Evolutionary conservation across 768 basidiomycete genomes (phyloP).

Genomic region (Macrolepiota dolichaula): DNA sequence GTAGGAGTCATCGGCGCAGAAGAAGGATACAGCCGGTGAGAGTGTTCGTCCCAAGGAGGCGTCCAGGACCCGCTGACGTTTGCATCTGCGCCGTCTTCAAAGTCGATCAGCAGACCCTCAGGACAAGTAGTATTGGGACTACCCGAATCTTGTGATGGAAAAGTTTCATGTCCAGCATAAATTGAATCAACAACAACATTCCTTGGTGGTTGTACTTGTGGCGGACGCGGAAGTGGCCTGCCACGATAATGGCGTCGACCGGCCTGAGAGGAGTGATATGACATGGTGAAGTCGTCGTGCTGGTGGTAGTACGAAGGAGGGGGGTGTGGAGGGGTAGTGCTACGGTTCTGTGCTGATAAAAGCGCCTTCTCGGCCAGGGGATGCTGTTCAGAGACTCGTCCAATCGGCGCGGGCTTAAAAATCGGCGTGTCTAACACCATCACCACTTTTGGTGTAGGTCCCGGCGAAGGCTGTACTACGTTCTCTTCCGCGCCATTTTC

Average conservation of each 20-base stretch:
- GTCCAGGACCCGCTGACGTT: slow-evolving; percentile 13
- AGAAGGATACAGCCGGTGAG: slow-evolving; percentile 11
- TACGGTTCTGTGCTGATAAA: background rate
- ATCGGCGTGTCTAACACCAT: background rate
- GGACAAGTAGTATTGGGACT: slow-evolving; percentile 25
- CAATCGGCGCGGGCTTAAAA: background rate
- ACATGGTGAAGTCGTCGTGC: slow-evolving; percentile 19
- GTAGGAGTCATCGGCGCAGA: background rate
- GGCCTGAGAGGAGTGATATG: slow-evolving; percentile 14
- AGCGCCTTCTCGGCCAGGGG: background rate
- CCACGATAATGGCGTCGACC: slow-evolving; percentile 47
- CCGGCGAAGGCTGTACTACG: slow-evolving; percentile 8
- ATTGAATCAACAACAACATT: slow-evolving; percentile 15
- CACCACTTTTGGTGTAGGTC: background rate
- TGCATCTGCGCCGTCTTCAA: slow-evolving; percentile 32
- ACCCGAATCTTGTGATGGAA: background rate
- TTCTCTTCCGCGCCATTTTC: background rate
- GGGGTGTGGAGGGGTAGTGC: background rate
- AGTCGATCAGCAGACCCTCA: slow-evolving; percentile 56
- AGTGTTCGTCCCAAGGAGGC: slow-evolving; percentile 15
- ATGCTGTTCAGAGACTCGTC: background rate
- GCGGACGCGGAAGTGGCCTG: slow-evolving; percentile 51
- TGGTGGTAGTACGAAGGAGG: slow-evolving; percentile 10
- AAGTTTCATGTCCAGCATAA: slow-evolving; percentile 8
- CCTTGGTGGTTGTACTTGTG: slow-evolving; percentile 31